phyloP scores from a whole-genome alignment of 176 grass and related monocot species.

The Raddia guianensis region DNA sequence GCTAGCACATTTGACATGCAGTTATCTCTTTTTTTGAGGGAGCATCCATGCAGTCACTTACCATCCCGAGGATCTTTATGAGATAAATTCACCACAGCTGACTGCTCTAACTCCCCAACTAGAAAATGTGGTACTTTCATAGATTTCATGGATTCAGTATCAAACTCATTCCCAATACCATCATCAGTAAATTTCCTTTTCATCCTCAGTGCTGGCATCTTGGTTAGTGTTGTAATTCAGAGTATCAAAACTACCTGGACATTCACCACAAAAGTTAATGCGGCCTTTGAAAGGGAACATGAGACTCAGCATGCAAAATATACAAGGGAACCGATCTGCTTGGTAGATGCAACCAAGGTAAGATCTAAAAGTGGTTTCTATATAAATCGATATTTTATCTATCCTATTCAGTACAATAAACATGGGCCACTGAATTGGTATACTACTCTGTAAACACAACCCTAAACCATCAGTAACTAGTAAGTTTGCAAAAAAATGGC shows the following conservation, averaged over 20 bases:
- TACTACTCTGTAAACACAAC: neutral
- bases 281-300: neutral
- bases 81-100: slow-evolving; percentile 41
- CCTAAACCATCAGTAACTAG: neutral
- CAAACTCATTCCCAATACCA: slow-evolving; percentile 39
- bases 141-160: slow-evolving; percentile 40
- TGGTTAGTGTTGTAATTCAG: slow-evolving; percentile 31
- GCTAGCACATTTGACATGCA: slow-evolving; percentile 13
- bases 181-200: slow-evolving; percentile 58
- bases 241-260: neutral
- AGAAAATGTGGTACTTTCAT: slow-evolving; percentile 48
- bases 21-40: neutral
- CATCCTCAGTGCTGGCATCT: slow-evolving; percentile 73
- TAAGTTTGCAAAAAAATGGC: neutral
- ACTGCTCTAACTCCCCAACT: slow-evolving; percentile 38
- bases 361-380: neutral
- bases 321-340: neutral
- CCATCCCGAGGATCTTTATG: slow-evolving; percentile 46
- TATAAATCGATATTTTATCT: neutral
- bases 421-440: neutral
- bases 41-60: slow-evolving; percentile 40
- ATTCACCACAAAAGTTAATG: slow-evolving; percentile 27
- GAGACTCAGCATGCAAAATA: slow-evolving; percentile 11
- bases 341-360: neutral
- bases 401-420: slow-evolving; percentile 1